These are phyloP conservation scores for Trametes cingulata DNA, from an alignment of 768 basidiomycete species.

Conservation along the genomic window DNA sequence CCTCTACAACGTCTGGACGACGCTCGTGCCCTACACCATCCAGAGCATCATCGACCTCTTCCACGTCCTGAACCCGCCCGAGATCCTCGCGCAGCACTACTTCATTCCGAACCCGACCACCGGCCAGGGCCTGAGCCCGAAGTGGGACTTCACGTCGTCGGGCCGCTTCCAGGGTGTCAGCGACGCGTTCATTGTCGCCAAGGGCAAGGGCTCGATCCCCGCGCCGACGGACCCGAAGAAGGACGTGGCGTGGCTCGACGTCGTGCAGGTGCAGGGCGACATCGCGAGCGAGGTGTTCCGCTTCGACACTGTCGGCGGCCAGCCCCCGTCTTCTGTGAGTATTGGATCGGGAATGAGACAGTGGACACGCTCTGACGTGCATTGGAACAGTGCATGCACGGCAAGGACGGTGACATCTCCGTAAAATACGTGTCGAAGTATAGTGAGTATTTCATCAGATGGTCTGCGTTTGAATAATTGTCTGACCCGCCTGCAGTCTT, in stretches of 20 bases:
- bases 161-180: constrained; percentile 21
- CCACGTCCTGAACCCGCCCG: constrained; percentile 23
- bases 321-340: constrained; percentile 34
- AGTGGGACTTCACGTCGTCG: constrained; percentile 36
- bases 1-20: constrained; percentile 21
- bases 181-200: constrained; percentile 30
- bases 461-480: neutral
- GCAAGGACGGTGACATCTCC: constrained; percentile 25
- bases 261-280: constrained; percentile 29
- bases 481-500: constrained; percentile 13
- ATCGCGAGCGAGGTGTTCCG: constrained; percentile 33
- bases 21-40: constrained; percentile 15
- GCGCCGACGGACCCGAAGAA: constrained; percentile 27
- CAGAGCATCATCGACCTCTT: constrained; percentile 25
- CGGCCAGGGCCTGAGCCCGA: constrained; percentile 32
- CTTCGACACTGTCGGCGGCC: constrained; percentile 34
- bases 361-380: neutral
- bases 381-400: constrained; percentile 23
- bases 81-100: constrained; percentile 38
- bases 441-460: constrained; percentile 6
- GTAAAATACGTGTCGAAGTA: constrained; percentile 32
- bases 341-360: neutral
- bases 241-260: constrained; percentile 41
- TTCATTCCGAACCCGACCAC: constrained; percentile 37
- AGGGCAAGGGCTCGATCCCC: constrained; percentile 28